Evolutionary conservation across 768 basidiomycete genomes (phyloP).

Genomic region (Sarcomyxa edulis): DNA sequence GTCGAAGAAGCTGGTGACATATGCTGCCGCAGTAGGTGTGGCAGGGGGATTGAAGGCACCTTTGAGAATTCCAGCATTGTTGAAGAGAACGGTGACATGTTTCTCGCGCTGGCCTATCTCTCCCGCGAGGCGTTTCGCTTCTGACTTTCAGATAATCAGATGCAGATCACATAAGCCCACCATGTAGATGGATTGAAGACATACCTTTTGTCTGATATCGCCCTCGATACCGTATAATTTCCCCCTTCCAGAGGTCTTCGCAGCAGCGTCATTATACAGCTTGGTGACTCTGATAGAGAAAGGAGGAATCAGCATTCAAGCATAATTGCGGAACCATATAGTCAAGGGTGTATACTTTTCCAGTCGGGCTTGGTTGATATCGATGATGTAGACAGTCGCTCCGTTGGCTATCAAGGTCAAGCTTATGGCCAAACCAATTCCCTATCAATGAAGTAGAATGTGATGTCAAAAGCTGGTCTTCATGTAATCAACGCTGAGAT

Average conservation of each 20-base stretch:
- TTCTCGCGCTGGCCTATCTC: slow-evolving; percentile 31
- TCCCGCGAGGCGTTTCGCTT: slow-evolving; percentile 35
- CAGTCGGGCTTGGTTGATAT: slow-evolving; percentile 34
- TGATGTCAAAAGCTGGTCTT: background rate
- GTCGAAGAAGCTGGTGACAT: slow-evolving; percentile 33
- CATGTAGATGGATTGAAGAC: slow-evolving; percentile 1
- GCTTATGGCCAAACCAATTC: slow-evolving; percentile 45
- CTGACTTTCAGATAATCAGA: slow-evolving; percentile 22
- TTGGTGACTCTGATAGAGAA: slow-evolving; percentile 26
- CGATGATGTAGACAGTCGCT: slow-evolving; percentile 44
- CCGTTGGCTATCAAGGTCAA: slow-evolving; percentile 42
- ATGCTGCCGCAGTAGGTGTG: slow-evolving; percentile 29
- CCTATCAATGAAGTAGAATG: too few species aligned
- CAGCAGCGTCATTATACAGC: slow-evolving; percentile 31
- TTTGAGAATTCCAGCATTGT: slow-evolving; percentile 36
- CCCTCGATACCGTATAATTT: slow-evolving; percentile 34
- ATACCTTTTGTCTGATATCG: slow-evolving; percentile 35
- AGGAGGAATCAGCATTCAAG: too few species aligned
- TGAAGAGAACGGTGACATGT: slow-evolving; percentile 43
- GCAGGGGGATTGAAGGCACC: slow-evolving; percentile 23
- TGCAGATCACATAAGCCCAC: background rate
- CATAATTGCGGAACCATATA: background rate
- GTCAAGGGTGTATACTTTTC: slow-evolving; percentile 21
- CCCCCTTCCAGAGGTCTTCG: slow-evolving; percentile 20
- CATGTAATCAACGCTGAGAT: background rate